A percentile compares a stretch with the other conserved stretches of the same genome.
Conservation (phyloP, 192 early-diverging fungal genomes). For the Phlyctochytrium planicorne region DNA sequence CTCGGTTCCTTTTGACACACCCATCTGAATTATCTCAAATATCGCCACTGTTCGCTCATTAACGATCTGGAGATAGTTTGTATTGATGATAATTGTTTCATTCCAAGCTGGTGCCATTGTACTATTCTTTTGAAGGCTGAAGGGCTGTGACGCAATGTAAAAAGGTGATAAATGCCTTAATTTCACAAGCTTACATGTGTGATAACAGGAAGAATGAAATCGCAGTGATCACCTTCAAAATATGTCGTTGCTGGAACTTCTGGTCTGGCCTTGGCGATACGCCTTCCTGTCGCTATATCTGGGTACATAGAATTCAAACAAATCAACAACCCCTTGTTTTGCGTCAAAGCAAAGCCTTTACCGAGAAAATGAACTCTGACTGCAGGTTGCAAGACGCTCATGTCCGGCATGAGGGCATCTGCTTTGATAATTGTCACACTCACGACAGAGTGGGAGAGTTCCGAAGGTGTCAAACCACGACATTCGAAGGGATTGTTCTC, state of each 20-base stretch:
- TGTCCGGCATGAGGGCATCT: conserved; percentile 37
- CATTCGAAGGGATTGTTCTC: neutral
- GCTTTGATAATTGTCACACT: conserved; percentile 13
- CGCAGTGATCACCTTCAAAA: conserved; percentile 27
- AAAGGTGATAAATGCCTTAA: conserved; percentile 2
- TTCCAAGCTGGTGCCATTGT: conserved; percentile 47
- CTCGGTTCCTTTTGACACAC: neutral
- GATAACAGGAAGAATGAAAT: conserved; percentile 43
- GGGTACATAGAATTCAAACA: neutral
- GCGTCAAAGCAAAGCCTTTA: conserved; percentile 6
- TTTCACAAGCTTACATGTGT: conserved; percentile 29
- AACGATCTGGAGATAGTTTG: conserved; percentile 39
- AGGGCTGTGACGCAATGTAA: no score
- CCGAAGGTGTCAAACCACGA: neutral
- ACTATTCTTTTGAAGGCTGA: conserved; percentile 34
- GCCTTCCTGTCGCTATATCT: conserved; percentile 25
- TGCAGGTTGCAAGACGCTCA: conserved; percentile 30
- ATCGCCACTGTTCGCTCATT: conserved; percentile 26
- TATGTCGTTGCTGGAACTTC: conserved; percentile 24
- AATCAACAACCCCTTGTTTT: neutral
- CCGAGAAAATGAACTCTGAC: conserved; percentile 43
- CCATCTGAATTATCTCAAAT: conserved; percentile 54
- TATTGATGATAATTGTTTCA: conserved; percentile 44
- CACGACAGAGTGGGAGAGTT: conserved; percentile 6
- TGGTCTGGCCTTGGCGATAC: conserved; percentile 19